A percentile compares a stretch with the other conserved stretches of the same genome.
Evolutionary conservation across 495 filamentous ascomycete genomes (phyloP).

Genomic region (Rhizodiscina lignyota): DNA sequence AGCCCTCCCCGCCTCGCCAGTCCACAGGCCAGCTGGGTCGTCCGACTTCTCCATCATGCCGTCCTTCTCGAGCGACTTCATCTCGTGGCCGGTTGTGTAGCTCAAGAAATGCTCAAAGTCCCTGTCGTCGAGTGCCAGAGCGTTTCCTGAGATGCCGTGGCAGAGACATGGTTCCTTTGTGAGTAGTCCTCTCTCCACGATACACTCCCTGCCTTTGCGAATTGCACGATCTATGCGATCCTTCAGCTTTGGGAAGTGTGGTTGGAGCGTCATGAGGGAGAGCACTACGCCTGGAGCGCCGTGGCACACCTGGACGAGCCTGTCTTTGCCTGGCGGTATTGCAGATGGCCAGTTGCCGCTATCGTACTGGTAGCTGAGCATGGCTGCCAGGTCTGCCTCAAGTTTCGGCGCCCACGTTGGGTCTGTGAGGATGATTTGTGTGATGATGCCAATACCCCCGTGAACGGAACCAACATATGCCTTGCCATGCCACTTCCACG

Average conservation of each 20-base stretch:
- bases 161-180: slow-evolving; percentile 47
- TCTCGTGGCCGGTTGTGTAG: slow-evolving; percentile 30
- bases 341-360: slow-evolving; percentile 26
- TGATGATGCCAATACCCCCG: slow-evolving; percentile 44
- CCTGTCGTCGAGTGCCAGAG: slow-evolving; percentile 26
- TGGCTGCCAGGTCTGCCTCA: slow-evolving; percentile 23
- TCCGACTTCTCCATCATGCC: slow-evolving; percentile 25
- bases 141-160: slow-evolving; percentile 49
- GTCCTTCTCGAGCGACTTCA: slow-evolving; percentile 28
- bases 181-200: slow-evolving; percentile 35
- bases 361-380: slow-evolving; percentile 30
- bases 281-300: slow-evolving; percentile 44
- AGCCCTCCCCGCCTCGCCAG: slow-evolving; percentile 30
- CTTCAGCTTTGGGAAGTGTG: slow-evolving; percentile 30
- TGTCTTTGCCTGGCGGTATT: slow-evolving; percentile 25
- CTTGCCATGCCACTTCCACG: slow-evolving; percentile 44
- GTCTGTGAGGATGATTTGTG: slow-evolving; percentile 40
- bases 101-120: slow-evolving; percentile 35
- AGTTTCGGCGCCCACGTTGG: slow-evolving; percentile 23
- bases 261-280: slow-evolving; percentile 31
- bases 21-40: slow-evolving; percentile 23
- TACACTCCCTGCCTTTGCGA: slow-evolving; percentile 25
- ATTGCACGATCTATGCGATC: slow-evolving; percentile 31
- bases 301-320: slow-evolving; percentile 49
- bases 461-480: slow-evolving; percentile 44